A percentile compares a stretch with the other conserved stretches of the same genome.
phyloP scores from a whole-genome alignment of 2,329 filamentous ascomycete species.

The Pyrenophora seminiperda region DNA sequence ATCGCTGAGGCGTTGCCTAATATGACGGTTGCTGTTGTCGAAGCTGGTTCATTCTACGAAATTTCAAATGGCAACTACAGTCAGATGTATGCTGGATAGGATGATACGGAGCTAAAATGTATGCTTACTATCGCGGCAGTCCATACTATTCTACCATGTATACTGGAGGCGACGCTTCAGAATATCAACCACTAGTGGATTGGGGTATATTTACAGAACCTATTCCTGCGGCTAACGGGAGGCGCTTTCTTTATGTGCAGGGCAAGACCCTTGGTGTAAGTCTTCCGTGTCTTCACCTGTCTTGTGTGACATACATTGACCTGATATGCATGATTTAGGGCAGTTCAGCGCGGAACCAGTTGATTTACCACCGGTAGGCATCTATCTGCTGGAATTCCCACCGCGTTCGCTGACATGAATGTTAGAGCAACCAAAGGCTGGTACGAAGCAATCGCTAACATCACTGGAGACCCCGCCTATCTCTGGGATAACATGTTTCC shows the following conservation, averaged over 20 bases:
- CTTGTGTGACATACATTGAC: not conserved
- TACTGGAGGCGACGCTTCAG: constrained; percentile 13
- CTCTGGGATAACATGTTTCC: constrained; percentile 31
- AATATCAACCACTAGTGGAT: constrained; percentile 36
- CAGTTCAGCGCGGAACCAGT: constrained; percentile 33
- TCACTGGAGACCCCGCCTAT: constrained; percentile 32
- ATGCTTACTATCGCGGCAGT: constrained; percentile 4
- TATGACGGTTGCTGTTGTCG: constrained; percentile 29
- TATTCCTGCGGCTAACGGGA: constrained; percentile 18
- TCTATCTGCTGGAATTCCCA: not conserved
- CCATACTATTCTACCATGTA: constrained; percentile 20
- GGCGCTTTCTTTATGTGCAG: constrained; percentile 31
- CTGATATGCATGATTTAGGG: not conserved
- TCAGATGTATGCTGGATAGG: constrained; percentile 20
- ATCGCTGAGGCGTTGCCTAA: constrained; percentile 19
- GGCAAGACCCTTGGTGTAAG: constrained; percentile 33
- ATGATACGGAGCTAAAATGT: not conserved
- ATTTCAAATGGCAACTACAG: constrained; percentile 28
- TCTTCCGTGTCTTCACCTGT: not conserved
- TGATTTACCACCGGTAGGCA: constrained; percentile 28
- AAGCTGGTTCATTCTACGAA: constrained; percentile 38
- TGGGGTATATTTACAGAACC: constrained; percentile 34
- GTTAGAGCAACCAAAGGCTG: constrained; percentile 15
- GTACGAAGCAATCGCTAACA: constrained; percentile 18
- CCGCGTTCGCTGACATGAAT: not conserved